Percentiles rank a stretch among this genome's conserved stretches.
phyloP scores from a whole-genome alignment of 2,329 filamentous ascomycete genomes.

The Shiraia sp. region DNA sequence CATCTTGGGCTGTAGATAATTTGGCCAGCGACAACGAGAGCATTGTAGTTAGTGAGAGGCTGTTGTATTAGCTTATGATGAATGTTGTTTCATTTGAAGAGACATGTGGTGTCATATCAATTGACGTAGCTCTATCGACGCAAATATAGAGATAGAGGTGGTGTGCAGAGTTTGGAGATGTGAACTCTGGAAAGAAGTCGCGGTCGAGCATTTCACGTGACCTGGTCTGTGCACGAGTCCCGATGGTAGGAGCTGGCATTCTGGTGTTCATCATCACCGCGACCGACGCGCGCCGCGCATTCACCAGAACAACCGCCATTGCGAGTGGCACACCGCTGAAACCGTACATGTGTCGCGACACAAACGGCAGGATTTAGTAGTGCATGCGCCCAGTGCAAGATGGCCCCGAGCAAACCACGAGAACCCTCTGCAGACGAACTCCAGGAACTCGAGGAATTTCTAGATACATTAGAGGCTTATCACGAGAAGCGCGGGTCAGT shows the following conservation, averaged over 20 bases:
- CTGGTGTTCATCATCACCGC: constrained; percentile 38
- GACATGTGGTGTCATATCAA: too few species aligned
- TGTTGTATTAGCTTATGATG: constrained; percentile 14
- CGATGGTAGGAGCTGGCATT: constrained; percentile 31
- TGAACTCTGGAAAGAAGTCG: constrained; percentile 15
- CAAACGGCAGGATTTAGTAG: constrained; percentile 15
- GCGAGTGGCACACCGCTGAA: constrained; percentile 23
- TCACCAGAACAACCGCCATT: constrained; percentile 26
- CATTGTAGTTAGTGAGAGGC: constrained; percentile 19
- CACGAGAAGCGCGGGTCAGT: constrained; percentile 74
- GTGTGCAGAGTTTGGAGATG: neutral
- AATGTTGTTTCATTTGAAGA: neutral
- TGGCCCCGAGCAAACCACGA: constrained; percentile 49
- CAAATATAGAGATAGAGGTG: too few species aligned
- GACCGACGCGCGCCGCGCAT: constrained; percentile 37
- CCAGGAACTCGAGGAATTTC: constrained; percentile 77
- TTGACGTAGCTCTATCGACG: too few species aligned
- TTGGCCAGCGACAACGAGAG: constrained; percentile 38
- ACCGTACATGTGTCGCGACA: constrained; percentile 26
- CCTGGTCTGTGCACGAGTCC: constrained; percentile 13
- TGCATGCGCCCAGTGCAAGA: constrained; percentile 45
- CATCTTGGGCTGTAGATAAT: constrained; percentile 39
- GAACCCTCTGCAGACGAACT: constrained; percentile 54
- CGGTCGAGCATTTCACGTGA: constrained; percentile 24
- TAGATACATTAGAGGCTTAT: constrained; percentile 71